Conservation (phyloP, 176 grass and related monocot genomes). For the Carex pumila region DNA sequence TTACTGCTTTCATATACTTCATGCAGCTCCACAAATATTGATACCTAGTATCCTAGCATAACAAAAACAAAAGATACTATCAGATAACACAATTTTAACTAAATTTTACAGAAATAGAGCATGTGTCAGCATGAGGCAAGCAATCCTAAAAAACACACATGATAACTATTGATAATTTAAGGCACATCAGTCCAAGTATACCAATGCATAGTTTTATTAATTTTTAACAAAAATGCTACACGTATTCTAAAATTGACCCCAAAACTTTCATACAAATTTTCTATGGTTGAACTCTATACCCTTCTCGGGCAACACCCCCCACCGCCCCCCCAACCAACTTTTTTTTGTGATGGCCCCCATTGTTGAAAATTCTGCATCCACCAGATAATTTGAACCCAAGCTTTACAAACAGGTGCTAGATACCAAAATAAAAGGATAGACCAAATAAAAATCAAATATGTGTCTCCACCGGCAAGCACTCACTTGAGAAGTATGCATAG, state of each 20-base stretch:
- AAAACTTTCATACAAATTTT: neutral
- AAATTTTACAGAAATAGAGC: neutral
- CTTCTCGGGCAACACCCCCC: neutral
- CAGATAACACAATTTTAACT: slow-evolving; percentile 18
- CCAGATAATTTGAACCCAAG: neutral
- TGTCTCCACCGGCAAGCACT: neutral
- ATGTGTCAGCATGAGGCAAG: neutral
- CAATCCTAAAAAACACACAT: neutral
- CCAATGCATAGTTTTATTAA: neutral
- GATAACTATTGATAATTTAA: neutral
- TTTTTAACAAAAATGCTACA: neutral
- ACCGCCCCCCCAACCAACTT: no score
- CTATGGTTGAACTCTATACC: neutral
- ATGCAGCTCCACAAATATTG: slow-evolving; percentile 84
- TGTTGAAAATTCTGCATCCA: neutral
- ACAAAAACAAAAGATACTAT: slow-evolving; percentile 46
- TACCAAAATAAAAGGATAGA: neutral
- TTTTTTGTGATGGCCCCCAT: neutral
- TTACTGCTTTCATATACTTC: slow-evolving; percentile 73
- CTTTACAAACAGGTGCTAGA: neutral
- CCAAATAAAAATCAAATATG: neutral
- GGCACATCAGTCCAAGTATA: neutral
- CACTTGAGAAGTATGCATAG: slow-evolving; percentile 6
- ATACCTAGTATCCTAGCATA: slow-evolving; percentile 86
- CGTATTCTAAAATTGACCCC: neutral